Evolutionary conservation across 1,284 basidiomycete genomes (phyloP).

Genomic region (Ceratobasidium sp.): DNA sequence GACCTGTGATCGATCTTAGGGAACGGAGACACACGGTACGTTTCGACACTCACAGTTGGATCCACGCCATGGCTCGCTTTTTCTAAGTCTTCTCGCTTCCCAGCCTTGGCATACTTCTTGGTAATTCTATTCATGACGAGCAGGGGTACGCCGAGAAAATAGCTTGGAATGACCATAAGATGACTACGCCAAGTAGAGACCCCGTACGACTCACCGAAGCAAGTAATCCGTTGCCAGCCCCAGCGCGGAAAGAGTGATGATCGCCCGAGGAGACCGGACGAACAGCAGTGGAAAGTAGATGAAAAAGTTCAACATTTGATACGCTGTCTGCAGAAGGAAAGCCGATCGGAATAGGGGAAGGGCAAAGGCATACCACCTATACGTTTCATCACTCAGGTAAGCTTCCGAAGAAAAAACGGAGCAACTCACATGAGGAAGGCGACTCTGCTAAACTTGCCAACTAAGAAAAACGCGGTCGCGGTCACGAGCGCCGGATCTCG

Average conservation of each 20-base stretch:
- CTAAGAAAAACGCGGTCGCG: slow-evolving; percentile 48
- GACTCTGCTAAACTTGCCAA: slow-evolving; percentile 47
- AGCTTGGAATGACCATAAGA: neutral
- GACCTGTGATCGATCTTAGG: neutral
- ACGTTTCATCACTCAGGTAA: neutral
- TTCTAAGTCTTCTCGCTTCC: slow-evolving; percentile 5
- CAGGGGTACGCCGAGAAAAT: slow-evolving; percentile 7
- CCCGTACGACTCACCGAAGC: slow-evolving; percentile 32
- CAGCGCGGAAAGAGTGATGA: slow-evolving; percentile 46
- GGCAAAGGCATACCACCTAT: slow-evolving; percentile 46
- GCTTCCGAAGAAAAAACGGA: slow-evolving; percentile 12
- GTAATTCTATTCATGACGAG: slow-evolving; percentile 15
- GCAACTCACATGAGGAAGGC: slow-evolving; percentile 43
- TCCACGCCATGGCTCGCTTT: slow-evolving; percentile 6
- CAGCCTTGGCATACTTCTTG: neutral
- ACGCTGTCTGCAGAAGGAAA: slow-evolving; percentile 45
- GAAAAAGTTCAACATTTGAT: slow-evolving; percentile 48
- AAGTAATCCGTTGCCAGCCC: slow-evolving; percentile 46
- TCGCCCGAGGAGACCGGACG: slow-evolving; percentile 45
- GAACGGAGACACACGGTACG: no score
- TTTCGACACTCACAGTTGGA: slow-evolving; percentile 6
- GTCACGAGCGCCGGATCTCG: slow-evolving; percentile 45
- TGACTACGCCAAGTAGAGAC: neutral
- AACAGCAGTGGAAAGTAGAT: slow-evolving; percentile 50
- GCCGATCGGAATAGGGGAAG: slow-evolving; percentile 49